Base-by-base conservation (phyloP, 1,139 yeast species). In the Lodderomyces metapsilosis region DNA sequence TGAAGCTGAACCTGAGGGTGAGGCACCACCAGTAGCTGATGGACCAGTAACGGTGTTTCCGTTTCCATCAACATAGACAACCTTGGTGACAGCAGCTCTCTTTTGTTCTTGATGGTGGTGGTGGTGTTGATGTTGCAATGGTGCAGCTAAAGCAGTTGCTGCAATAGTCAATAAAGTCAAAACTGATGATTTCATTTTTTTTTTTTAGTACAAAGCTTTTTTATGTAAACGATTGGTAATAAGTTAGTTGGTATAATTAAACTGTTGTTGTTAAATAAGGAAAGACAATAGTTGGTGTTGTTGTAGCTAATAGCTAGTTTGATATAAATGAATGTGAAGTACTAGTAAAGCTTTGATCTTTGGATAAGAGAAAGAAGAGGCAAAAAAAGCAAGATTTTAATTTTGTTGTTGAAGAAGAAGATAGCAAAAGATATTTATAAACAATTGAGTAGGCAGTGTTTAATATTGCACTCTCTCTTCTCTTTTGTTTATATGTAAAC, bases 11-110 rank as follows among this genome's bases (percentile, higher is more conserved):
- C 44, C 22, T 11, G 43, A 15, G 15, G 52, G 38, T 30, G 55
- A 34, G 21, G 33, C 43, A 25, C 39, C 33, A 20, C 40, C 52
- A 20, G 49, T 40, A 12, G 44, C 39, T 28, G 43, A 36, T 34
- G 56, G 46, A 16, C 44, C 50, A 31, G 54, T 43, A 23, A 70
- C 59, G 42, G 81, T 68, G 50, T 72, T 59, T 49, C 95, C 95
- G 38, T 75, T 58, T 49, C 74, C 78, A 62, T 87, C 83, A 46
- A 88, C 95, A 44, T 86, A 87, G 48, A 86, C 91, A 62, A 84
- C 82, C 63, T 87, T 88, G 54, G 86, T 80, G 46, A 87, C 95
- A 52, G 84, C 78, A 39, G 87, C 88, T 70, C 89, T 80, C 69
- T 81, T 82, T 32, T 47, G 51, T 23, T 44, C 45, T 39, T 43